These are phyloP conservation scores for Calonectria hawksworthii DNA, from an alignment of 2,329 filamentous ascomycete species.

Conservation along the genomic window DNA sequence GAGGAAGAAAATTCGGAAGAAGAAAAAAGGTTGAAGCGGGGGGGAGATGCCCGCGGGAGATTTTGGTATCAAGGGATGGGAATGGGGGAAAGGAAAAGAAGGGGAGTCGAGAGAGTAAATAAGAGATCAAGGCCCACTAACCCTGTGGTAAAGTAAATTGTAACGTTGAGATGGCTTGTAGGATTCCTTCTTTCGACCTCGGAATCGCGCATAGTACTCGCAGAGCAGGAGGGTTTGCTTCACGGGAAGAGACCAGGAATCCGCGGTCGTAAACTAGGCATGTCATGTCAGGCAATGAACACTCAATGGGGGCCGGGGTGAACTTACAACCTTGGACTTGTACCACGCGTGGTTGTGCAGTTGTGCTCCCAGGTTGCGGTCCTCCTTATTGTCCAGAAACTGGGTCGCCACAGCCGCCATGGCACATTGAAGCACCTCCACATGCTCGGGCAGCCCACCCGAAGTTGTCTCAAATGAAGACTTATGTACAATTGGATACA, in stretches of 20 bases:
- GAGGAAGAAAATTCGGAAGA: slow-evolving; percentile 36
- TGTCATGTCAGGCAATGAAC: slow-evolving; percentile 26
- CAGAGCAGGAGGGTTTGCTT: slow-evolving; percentile 69
- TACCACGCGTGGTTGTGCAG: slow-evolving; percentile 67
- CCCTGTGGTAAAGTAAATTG: slow-evolving; percentile 66
- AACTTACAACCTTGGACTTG: slow-evolving; percentile 64
- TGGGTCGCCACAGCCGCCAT: slow-evolving; percentile 72
- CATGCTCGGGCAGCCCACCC: slow-evolving; percentile 48
- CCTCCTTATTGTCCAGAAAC: slow-evolving; percentile 61
- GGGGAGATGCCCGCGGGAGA: background rate
- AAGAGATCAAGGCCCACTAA: slow-evolving; percentile 56
- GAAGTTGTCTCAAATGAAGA: slow-evolving; percentile 57
- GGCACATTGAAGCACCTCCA: slow-evolving; percentile 63
- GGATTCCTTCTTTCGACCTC: slow-evolving; percentile 63
- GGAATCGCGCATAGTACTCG: slow-evolving; percentile 69
- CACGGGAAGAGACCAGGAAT: slow-evolving; percentile 62
- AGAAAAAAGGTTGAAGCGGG: background rate
- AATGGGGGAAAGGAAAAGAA: slow-evolving; percentile 8
- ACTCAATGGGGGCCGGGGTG: background rate
- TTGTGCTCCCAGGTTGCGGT: slow-evolving; percentile 63
- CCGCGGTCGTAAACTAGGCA: slow-evolving; percentile 54
- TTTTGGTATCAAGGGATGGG: slow-evolving; percentile 40
- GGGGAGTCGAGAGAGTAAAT: slow-evolving; percentile 26
- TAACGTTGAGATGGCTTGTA: slow-evolving; percentile 64
- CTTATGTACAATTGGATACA: slow-evolving; percentile 66